These are phyloP conservation scores for Euphorbia schlechtendalii DNA, from an alignment of 441 rosid genomes.

Conservation along the genomic window DNA sequence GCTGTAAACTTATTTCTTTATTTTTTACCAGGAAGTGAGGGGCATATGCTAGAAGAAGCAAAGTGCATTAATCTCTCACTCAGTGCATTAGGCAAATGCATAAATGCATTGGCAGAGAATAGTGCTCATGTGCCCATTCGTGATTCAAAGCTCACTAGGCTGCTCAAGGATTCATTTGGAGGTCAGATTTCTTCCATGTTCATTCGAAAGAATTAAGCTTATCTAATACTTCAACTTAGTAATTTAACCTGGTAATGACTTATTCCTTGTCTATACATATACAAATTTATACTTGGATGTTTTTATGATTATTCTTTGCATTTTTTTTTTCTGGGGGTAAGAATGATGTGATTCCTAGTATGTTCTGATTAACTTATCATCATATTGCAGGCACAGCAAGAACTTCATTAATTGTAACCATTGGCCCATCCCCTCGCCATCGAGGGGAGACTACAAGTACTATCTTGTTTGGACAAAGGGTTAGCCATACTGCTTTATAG, in stretches of 20 bases:
- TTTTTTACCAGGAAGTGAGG: conserved; percentile 85
- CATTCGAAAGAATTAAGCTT: conserved; percentile 7
- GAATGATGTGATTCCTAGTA: background rate
- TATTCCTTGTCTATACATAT: background rate
- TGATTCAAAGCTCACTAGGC: conserved; percentile 95
- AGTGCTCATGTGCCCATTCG: conserved; percentile 94
- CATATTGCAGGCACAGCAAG: conserved; percentile 80
- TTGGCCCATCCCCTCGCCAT: conserved; percentile 94
- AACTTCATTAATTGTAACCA: conserved; percentile 87
- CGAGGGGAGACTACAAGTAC: conserved; percentile 99
- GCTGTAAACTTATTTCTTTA: conserved; percentile 15
- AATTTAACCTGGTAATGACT: conserved; percentile 7
- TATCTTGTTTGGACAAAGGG: conserved; percentile 99
- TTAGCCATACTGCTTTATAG: conserved; percentile 21
- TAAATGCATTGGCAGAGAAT: conserved; percentile 96
- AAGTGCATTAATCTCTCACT: conserved; percentile 96
- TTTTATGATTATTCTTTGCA: background rate
- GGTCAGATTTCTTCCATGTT: conserved; percentile 43
- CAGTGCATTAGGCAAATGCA: conserved; percentile 98
- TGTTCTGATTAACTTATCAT: conserved; percentile 15
- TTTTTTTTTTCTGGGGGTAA: background rate
- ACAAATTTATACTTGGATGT: background rate
- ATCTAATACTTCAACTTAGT: conserved; percentile 1
- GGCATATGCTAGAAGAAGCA: conserved; percentile 97
- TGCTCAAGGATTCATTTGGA: conserved; percentile 96